Conservation (phyloP, 1,284 basidiomycete species). For the Phenoliferia sp. region DNA sequence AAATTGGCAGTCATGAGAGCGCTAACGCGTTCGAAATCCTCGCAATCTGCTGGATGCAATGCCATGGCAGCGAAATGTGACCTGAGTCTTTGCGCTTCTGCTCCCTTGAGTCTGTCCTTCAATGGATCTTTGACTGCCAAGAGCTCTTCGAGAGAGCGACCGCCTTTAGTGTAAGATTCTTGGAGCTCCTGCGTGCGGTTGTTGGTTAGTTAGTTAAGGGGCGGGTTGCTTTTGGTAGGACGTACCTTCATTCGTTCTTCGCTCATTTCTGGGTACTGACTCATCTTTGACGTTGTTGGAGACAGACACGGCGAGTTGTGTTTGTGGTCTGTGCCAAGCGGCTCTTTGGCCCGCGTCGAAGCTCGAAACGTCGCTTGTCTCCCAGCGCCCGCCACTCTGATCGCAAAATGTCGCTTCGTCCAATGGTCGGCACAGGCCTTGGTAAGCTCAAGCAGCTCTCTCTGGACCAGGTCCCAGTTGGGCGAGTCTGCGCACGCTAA, state of each 20-base stretch:
- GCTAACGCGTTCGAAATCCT: neutral
- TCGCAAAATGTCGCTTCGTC: too few relatives aligned
- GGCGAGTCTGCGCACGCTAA: too few relatives aligned
- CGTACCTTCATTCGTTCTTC: neutral
- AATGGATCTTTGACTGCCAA: neutral
- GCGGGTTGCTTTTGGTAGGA: neutral
- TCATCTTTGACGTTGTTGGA: too few relatives aligned
- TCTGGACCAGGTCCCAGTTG: too few relatives aligned
- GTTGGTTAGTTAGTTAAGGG: neutral
- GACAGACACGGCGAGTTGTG: too few relatives aligned
- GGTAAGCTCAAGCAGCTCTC: too few relatives aligned
- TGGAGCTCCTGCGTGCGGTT: neutral
- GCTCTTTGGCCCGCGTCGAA: too few relatives aligned
- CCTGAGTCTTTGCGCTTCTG: slow-evolving; percentile 3
- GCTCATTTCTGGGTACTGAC: neutral
- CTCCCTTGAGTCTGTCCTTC: slow-evolving; percentile 2
- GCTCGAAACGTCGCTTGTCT: too few relatives aligned
- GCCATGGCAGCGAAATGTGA: neutral
- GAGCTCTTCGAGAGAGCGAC: slow-evolving; percentile 5
- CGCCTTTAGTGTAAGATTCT: neutral
- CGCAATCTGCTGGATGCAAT: slow-evolving; percentile 3
- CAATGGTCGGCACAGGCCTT: too few relatives aligned
- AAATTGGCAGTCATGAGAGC: slow-evolving; percentile 3
- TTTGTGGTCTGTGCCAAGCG: too few relatives aligned
- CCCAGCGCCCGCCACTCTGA: too few relatives aligned